Conservation (phyloP, 192 early-diverging fungal species). For the Backusella circina region DNA sequence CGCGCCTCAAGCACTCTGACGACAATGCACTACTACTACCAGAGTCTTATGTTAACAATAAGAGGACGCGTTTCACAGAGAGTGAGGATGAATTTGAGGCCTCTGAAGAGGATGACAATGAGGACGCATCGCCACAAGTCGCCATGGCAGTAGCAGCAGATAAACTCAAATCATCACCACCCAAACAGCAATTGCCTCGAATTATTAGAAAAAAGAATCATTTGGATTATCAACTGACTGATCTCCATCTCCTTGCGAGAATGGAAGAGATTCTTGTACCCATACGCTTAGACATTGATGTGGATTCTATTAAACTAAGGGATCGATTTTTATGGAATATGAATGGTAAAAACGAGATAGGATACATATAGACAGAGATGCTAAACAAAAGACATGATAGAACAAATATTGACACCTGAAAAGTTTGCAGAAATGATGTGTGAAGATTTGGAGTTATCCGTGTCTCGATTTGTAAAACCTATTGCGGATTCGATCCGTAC, state of each 20-base stretch:
- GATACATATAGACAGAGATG: too few species aligned
- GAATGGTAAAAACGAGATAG: conserved; percentile 50
- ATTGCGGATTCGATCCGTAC: conserved; percentile 57
- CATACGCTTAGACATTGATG: conserved; percentile 87
- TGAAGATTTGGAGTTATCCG: conserved; percentile 68
- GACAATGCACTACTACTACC: conserved; percentile 51
- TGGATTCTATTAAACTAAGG: conserved; percentile 78
- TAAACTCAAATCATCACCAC: conserved; percentile 4
- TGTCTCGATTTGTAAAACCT: conserved; percentile 38
- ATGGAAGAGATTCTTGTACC: conserved; percentile 79
- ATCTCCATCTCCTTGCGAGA: conserved; percentile 53
- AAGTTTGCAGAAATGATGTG: conserved; percentile 83
- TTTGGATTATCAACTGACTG: conserved; percentile 34
- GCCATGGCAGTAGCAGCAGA: not conserved
- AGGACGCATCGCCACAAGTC: not conserved
- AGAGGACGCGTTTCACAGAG: conserved; percentile 29
- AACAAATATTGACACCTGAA: conserved; percentile 74
- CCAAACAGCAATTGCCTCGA: conserved; percentile 19
- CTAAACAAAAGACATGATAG: conserved; percentile 39
- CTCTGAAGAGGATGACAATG: not conserved
- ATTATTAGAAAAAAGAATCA: conserved; percentile 33
- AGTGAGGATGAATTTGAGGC: conserved; percentile 18
- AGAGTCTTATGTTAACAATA: conserved; percentile 30
- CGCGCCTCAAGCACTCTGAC: conserved; percentile 44
- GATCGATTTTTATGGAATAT: conserved; percentile 95